Evolutionary conservation across 306 rosid species (phyloP).

Genomic region (Cotoneaster glaucophyllus): DNA sequence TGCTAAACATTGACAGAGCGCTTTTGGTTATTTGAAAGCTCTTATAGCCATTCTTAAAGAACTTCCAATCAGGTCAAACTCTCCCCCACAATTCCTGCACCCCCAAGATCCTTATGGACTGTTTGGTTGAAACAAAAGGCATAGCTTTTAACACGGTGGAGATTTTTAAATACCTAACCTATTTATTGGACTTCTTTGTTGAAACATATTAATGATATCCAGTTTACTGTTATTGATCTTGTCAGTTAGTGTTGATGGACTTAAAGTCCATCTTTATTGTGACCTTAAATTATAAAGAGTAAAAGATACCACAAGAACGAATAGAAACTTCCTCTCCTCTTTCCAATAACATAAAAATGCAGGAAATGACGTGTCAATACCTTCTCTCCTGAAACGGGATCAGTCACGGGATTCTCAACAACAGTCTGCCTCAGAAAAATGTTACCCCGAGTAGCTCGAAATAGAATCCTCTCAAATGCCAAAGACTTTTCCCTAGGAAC

Average conservation of each 20-base stretch:
- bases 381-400: conserved; percentile 56
- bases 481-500: conserved; percentile 46
- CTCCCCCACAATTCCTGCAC: neutral
- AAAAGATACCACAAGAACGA: neutral
- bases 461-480: conserved; percentile 62
- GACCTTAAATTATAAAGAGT: neutral
- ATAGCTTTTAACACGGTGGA: neutral
- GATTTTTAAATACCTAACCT: neutral
- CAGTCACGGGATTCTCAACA: conserved; percentile 43
- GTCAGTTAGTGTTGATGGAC: neutral
- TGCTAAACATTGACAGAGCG: too few species aligned
- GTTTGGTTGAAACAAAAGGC: neutral
- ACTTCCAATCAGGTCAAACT: neutral
- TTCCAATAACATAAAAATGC: neutral
- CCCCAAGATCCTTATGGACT: neutral
- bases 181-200: neutral
- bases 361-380: conserved; percentile 9
- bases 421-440: conserved; percentile 40
- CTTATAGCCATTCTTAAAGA: neutral
- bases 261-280: neutral
- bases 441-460: conserved; percentile 64
- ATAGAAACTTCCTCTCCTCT: neutral
- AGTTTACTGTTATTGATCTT: neutral
- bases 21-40: neutral
- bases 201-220: neutral